Evolutionary conservation across 2,329 filamentous ascomycete species (phyloP), one percentile per base, ranked within the genome.

Genomic region (Epichloe baconii): DNA sequence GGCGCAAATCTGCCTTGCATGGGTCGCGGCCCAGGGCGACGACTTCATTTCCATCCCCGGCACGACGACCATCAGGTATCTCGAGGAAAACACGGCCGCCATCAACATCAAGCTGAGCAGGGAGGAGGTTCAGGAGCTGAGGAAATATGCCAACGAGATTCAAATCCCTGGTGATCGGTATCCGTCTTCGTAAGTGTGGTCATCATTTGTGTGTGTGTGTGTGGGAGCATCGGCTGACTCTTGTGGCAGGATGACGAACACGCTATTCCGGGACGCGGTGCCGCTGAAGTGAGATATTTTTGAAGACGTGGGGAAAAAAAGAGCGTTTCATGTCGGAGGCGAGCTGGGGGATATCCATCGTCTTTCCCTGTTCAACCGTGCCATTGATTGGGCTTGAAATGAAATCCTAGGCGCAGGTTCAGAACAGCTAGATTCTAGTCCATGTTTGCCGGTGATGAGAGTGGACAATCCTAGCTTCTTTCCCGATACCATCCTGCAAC

Each of bases 41-140:
- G 76, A 82, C 56, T 68, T 85, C 47, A 74, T 80, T 58, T 78
- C 82, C 0, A 85, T 77, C 48, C 74, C 72, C 0, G 75, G 73
- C 2, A 77, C 74, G 0, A 75, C 71, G 61, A 71, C 61, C 50
- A 61, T 72, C 38, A 66, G 68, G 56, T 73, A 71, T 51, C 58
- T 78, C 31, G 68, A 75, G 51, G 68, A 76, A 51, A 77, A 77
- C 38, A 50, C 67, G 4, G 64, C 57, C 3, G 65, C 68, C 1
- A 38, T 64, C 3, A 46, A 62, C 3, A 58, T 73, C 6, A 51
- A 50, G 44, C 47, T 73, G 45, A 64, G 58, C 0, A 50, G 58
- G 8, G 65, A 65, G 11, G 69, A 73, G 49, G 57, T 67, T 19
- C 55, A 57, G 21, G 58, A 65, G 37, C 56, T 73, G 47, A 58